phyloP scores from a whole-genome alignment of 1,284 basidiomycete genomes.

The Anthracocystis walkeri region DNA sequence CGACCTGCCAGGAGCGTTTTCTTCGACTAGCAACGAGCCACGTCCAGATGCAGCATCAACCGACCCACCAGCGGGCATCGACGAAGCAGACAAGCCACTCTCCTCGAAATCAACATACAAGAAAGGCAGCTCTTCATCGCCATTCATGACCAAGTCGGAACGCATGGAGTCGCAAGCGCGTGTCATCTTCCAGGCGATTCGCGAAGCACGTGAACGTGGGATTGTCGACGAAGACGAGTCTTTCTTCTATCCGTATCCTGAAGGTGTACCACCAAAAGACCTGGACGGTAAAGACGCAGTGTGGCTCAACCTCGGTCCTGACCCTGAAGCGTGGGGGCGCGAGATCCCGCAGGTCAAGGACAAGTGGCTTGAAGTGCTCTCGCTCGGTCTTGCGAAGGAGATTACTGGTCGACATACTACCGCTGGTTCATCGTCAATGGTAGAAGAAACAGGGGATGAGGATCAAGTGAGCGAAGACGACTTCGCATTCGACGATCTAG shows the following conservation, averaged over 20 bases:
- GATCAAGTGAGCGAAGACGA: constrained; percentile 6
- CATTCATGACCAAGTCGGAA: constrained; percentile 38
- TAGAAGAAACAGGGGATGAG: background rate
- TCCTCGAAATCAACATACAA: background rate
- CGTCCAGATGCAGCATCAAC: background rate
- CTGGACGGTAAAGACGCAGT: constrained; percentile 23
- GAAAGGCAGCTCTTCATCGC: background rate
- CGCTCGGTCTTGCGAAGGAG: constrained; percentile 39
- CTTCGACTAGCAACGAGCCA: background rate
- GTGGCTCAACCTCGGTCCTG: constrained; percentile 46
- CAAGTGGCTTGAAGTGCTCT: constrained; percentile 48
- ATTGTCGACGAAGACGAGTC: constrained; percentile 49
- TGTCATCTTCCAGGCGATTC: constrained; percentile 48
- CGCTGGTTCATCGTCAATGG: background rate
- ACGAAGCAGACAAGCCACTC: background rate
- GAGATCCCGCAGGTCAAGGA: constrained; percentile 46
- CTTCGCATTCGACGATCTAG: constrained; percentile 29
- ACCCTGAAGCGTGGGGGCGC: constrained; percentile 42
- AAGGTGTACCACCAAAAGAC: constrained; percentile 38
- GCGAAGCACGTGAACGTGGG: constrained; percentile 45
- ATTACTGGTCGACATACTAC: constrained; percentile 7
- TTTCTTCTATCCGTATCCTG: constrained; percentile 49
- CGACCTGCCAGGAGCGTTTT: background rate
- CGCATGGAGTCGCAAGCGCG: constrained; percentile 51
- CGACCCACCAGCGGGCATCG: background rate